phyloP scores from a whole-genome alignment of 768 basidiomycete genomes.

The Mycena indigotica region DNA sequence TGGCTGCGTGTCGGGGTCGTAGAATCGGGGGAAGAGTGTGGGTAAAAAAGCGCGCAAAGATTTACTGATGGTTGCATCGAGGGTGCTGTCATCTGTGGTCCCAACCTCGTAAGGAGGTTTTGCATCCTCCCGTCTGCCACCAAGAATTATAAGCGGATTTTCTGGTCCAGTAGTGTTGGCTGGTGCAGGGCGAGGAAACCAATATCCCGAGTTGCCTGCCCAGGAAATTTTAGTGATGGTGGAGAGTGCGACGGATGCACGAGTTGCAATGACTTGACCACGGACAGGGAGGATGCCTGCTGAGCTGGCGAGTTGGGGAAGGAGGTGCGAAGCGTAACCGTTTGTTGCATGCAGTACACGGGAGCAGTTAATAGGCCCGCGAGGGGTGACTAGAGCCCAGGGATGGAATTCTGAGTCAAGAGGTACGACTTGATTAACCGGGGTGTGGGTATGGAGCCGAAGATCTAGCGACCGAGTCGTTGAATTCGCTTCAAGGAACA shows the following conservation, averaged over 20 bases:
- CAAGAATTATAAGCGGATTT: slow-evolving; percentile 69
- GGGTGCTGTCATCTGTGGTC: slow-evolving; percentile 56
- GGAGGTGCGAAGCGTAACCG: slow-evolving; percentile 74
- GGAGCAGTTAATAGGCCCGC: slow-evolving; percentile 62
- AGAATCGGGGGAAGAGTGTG: slow-evolving; percentile 55
- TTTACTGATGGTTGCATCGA: slow-evolving; percentile 50
- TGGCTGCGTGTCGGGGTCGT: slow-evolving; percentile 47
- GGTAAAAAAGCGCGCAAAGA: slow-evolving; percentile 63
- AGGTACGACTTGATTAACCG: slow-evolving; percentile 53
- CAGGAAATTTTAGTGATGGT: slow-evolving; percentile 48
- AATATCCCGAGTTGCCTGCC: slow-evolving; percentile 63
- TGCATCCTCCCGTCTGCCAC: slow-evolving; percentile 59
- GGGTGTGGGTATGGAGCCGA: slow-evolving; percentile 71
- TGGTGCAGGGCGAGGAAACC: slow-evolving; percentile 66
- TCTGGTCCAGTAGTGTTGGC: too few species aligned
- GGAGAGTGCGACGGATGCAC: slow-evolving; percentile 37
- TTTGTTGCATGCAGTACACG: slow-evolving; percentile 88
- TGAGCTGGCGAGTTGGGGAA: slow-evolving; percentile 64
- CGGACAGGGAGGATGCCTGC: slow-evolving; percentile 68
- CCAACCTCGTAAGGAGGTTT: slow-evolving; percentile 51
- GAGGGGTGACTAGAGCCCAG: slow-evolving; percentile 64
- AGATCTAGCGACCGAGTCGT: slow-evolving; percentile 42
- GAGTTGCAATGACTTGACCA: slow-evolving; percentile 62
- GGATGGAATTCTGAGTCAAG: not conserved
- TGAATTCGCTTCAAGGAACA: slow-evolving; percentile 46